These are phyloP conservation scores for Oryza glumipatula DNA, from an alignment of 176 grass and related monocot species.

Conservation along the genomic window DNA sequence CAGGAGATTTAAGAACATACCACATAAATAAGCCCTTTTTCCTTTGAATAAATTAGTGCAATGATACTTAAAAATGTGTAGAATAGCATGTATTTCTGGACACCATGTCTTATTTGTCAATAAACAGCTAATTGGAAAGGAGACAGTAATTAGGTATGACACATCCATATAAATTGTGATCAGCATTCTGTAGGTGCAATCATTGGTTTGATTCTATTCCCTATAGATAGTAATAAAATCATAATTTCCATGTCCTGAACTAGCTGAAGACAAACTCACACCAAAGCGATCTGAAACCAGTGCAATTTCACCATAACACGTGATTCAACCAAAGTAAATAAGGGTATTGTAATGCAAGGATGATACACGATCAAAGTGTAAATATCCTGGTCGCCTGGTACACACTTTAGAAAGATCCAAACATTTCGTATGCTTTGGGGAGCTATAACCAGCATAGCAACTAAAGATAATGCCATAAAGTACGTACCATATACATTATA, in stretches of 20 bases:
- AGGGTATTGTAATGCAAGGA: background rate
- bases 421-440: background rate
- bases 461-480: background rate
- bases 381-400: background rate
- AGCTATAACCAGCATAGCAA: conserved; percentile 4
- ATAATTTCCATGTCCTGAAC: background rate
- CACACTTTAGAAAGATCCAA: background rate
- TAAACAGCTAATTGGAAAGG: background rate
- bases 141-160: background rate
- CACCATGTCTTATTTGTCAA: background rate
- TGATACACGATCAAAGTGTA: background rate
- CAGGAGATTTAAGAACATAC: background rate
- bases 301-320: background rate
- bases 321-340: conserved; percentile 1
- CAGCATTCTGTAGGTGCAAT: background rate
- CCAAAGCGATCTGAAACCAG: background rate
- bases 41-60: background rate
- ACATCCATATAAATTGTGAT: background rate
- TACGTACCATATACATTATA: background rate
- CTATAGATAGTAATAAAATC: background rate
- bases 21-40: background rate
- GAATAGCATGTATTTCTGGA: background rate
- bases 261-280: conserved; percentile 24
- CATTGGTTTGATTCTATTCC: background rate
- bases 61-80: background rate